A percentile compares a stretch with the other conserved stretches of the same genome.
phyloP scores from a whole-genome alignment of 192 early-diverging fungal species.

The Neocallimastix lanati region DNA sequence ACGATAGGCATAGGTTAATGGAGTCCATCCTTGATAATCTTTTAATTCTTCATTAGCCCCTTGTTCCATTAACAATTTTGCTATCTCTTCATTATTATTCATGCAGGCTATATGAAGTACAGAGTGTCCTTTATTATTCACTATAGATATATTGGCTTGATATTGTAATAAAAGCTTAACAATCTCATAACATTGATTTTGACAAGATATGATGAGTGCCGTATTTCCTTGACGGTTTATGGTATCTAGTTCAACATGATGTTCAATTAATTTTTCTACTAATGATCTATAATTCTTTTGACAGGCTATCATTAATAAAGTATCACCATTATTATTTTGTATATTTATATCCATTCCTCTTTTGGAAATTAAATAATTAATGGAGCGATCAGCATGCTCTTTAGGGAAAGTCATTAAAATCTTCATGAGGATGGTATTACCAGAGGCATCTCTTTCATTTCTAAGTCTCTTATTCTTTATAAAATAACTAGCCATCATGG shows the following conservation, averaged over 20 bases:
- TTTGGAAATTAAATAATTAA: not conserved
- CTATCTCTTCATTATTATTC: too few species aligned
- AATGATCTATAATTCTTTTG: not conserved
- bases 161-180: too few species aligned
- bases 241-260: not conserved
- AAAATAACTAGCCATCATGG: not conserved
- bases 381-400: not conserved
- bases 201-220: too few species aligned
- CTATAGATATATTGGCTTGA: too few species aligned
- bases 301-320: not conserved
- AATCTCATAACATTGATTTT: too few species aligned
- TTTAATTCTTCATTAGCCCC: too few species aligned
- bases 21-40: too few species aligned
- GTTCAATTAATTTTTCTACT: not conserved
- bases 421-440: not conserved
- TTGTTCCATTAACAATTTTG: too few species aligned
- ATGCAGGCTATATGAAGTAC: too few species aligned
- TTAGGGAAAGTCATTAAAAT: not conserved
- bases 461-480: not conserved
- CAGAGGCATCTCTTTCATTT: not conserved
- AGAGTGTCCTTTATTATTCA: too few species aligned
- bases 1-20: too few species aligned
- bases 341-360: not conserved
- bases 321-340: not conserved
- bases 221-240: not conserved